A percentile compares a stretch with the other conserved stretches of the same genome.
These are phyloP conservation scores for Entophlyctis luteolus DNA, from an alignment of 192 early-diverging fungal genomes.

Conservation along the genomic window DNA sequence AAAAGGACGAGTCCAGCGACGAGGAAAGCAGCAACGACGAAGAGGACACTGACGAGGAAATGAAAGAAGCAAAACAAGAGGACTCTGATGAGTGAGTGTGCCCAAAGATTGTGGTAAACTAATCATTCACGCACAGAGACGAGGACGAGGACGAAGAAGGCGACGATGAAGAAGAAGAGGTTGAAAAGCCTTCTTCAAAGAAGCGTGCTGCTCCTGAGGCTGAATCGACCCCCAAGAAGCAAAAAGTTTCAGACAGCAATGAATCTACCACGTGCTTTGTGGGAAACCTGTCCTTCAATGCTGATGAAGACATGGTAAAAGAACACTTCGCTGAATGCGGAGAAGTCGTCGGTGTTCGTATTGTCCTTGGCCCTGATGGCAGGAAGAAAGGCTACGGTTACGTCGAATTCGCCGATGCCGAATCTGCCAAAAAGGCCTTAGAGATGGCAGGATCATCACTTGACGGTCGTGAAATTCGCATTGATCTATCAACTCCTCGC, in stretches of 20 bases:
- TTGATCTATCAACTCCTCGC: slow-evolving; percentile 62
- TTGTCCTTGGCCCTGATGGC: slow-evolving; percentile 64
- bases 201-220: slow-evolving; percentile 37
- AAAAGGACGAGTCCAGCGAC: slow-evolving; percentile 33
- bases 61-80: no score
- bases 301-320: slow-evolving; percentile 63
- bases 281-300: slow-evolving; percentile 71
- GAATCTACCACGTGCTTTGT: slow-evolving; percentile 50
- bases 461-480: slow-evolving; percentile 75
- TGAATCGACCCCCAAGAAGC: slow-evolving; percentile 1
- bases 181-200: slow-evolving; percentile 35
- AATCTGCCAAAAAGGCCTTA: slow-evolving; percentile 67
- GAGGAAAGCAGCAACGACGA: slow-evolving; percentile 34
- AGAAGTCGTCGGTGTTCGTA: slow-evolving; percentile 67
- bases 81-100: slow-evolving; percentile 31
- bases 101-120: slow-evolving; percentile 17
- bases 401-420: slow-evolving; percentile 73
- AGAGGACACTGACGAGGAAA: slow-evolving; percentile 28
- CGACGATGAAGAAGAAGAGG: slow-evolving; percentile 49
- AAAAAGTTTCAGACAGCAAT: slow-evolving; percentile 10
- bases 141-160: slow-evolving; percentile 34
- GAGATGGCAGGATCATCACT: slow-evolving; percentile 57
- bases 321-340: slow-evolving; percentile 66
- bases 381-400: slow-evolving; percentile 84
- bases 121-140: slow-evolving; percentile 18